Evolutionary conservation across 257 asterid species (phyloP).

Genomic region (Nicotiana tomentosiformis): DNA sequence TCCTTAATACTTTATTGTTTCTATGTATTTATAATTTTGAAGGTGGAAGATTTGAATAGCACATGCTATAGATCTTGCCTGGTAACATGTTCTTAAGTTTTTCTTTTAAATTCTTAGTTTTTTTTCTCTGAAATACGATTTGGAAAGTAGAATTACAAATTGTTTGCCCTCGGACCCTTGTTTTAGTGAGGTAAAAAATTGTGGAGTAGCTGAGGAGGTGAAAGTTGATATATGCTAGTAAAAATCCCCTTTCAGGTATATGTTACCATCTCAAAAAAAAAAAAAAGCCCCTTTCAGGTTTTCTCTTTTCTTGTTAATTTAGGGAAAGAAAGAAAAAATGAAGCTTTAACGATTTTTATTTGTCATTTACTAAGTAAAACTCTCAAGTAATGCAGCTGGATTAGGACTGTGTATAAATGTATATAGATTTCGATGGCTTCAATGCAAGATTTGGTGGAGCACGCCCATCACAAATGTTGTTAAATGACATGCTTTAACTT

Average conservation of each 20-base stretch:
- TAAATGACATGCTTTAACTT: neutral
- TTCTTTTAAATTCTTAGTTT: too few species aligned
- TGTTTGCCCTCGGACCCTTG: too few species aligned
- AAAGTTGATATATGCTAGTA: too few species aligned
- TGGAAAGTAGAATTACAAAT: too few species aligned
- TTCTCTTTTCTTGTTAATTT: neutral
- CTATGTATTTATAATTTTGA: neutral
- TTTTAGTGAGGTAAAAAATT: too few species aligned
- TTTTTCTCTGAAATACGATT: too few species aligned
- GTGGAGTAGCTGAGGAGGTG: too few species aligned
- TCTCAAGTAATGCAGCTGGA: neutral
- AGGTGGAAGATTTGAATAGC: too few species aligned
- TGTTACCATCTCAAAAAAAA: too few species aligned
- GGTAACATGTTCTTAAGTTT: too few species aligned
- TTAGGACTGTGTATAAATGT: neutral
- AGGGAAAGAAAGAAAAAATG: neutral
- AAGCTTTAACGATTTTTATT: neutral
- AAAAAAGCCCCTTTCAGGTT: neutral
- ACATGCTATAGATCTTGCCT: too few species aligned
- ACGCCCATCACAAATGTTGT: neutral
- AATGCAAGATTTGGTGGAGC: neutral
- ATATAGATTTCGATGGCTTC: neutral
- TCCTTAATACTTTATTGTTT: neutral
- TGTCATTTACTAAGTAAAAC: neutral
- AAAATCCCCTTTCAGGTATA: too few species aligned